Conservation (phyloP, 1,284 basidiomycete genomes). For the Apiotrichum porosum region DNA sequence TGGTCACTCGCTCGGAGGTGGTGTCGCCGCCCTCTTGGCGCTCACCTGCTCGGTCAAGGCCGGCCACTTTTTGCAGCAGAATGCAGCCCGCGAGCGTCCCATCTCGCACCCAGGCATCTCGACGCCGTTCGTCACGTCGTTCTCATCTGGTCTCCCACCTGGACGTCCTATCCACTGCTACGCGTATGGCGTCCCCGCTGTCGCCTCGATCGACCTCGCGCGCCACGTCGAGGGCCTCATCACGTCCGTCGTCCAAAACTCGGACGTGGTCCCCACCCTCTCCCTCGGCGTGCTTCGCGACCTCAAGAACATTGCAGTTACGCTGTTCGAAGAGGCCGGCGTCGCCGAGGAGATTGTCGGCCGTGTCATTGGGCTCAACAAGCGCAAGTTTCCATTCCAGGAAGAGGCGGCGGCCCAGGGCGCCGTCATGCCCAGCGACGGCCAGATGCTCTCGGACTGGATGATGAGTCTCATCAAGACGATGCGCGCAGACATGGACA, state of each 20-base stretch:
- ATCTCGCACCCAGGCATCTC: slow-evolving; percentile 42
- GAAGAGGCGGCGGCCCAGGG: background rate
- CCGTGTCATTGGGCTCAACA: slow-evolving; percentile 43
- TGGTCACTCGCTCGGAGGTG: slow-evolving; percentile 53
- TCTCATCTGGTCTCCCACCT: slow-evolving; percentile 49
- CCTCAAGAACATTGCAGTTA: slow-evolving; percentile 51
- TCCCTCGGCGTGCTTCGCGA: slow-evolving; percentile 52
- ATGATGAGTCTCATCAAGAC: slow-evolving; percentile 49
- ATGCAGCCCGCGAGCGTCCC: slow-evolving; percentile 12
- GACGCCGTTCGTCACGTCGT: slow-evolving; percentile 52
- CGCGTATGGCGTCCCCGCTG: slow-evolving; percentile 50
- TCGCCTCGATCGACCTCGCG: slow-evolving; percentile 51
- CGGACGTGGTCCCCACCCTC: slow-evolving; percentile 42
- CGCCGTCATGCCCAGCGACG: slow-evolving; percentile 11
- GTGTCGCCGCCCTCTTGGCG: slow-evolving; percentile 50
- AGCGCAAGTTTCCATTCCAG: slow-evolving; percentile 22
- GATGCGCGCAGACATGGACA: slow-evolving; percentile 49
- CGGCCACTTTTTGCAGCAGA: slow-evolving; percentile 34
- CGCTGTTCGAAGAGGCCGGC: slow-evolving; percentile 47
- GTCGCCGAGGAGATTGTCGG: slow-evolving; percentile 53
- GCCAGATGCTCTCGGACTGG: slow-evolving; percentile 42
- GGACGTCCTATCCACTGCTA: slow-evolving; percentile 53
- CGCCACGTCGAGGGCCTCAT: slow-evolving; percentile 50
- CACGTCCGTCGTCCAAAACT: slow-evolving; percentile 50
- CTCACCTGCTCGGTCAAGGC: slow-evolving; percentile 42